Base-by-base conservation (phyloP, 2,329 filamentous ascomycete genomes). In the Paecilomyces fulvus region DNA sequence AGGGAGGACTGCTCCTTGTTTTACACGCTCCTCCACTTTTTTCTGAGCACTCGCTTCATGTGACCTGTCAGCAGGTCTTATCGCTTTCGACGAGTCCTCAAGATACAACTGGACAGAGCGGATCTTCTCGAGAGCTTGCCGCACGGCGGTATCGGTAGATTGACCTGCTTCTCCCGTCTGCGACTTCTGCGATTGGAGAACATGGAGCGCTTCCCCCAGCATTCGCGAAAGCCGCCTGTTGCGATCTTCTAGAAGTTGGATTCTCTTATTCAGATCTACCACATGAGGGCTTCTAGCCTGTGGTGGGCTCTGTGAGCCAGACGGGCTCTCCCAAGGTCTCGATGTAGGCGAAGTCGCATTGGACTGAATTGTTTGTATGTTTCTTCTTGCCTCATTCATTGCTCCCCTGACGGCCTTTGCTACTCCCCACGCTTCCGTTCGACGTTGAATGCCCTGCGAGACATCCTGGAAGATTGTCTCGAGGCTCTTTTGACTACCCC, bases 351-450 rank as follows among this genome's bases (percentile, higher is more conserved):
- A 59, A 20, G 63, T 64, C 10, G 68, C 66, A 50, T 72, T 72
- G 10, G 73, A 69, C 53, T 78, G 72, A 49, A 78, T 71, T 33
- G 70, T 70, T 60, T 78, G 74, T 64, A 79, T 75, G 56, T 77
- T 78, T 53, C 69, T 73, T 52, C 73, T 70, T 12, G 75, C 75
- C 64, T 78, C 76, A 20, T 65, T 75, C 49, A 78, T 73, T 21
- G 77, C 77, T 11, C 76, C 77, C 56, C 76, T 73, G 12, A 79
- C 73, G 46, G 73, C 76, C 61, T 77, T 79, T 10, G 75, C 72
- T 25, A 79, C 76, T 4, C 75, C 75, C 77, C 77, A 79, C 3
- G 71, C 66, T 61, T 79, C 77, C 8, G 77, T 76, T 6, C 75
- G 75, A 49, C 71, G 74, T 57, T 79, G 76, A 6, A 79, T 67